Evolutionary conservation across 2,329 filamentous ascomycete species (phyloP).

Genomic region (Ceratocystis smalleyi): DNA sequence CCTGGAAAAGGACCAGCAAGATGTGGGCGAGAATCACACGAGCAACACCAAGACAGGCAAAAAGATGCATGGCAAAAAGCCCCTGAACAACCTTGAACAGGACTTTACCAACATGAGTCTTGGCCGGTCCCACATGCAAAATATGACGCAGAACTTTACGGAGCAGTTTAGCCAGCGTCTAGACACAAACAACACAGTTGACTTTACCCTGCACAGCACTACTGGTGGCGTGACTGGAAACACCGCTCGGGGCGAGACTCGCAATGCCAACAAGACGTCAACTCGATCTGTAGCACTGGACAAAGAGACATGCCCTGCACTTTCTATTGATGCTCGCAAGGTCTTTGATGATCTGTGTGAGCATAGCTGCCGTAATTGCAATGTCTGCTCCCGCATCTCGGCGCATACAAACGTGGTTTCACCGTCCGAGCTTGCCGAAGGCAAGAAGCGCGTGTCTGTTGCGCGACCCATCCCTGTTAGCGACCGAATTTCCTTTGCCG

Average conservation of each 20-base stretch:
- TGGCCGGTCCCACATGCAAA: slow-evolving; percentile 6
- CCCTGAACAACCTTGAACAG: slow-evolving; percentile 16
- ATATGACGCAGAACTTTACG: slow-evolving; percentile 11
- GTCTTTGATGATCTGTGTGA: slow-evolving; percentile 39
- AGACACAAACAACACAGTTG: slow-evolving; percentile 6
- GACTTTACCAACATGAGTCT: slow-evolving; percentile 19
- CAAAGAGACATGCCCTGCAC: slow-evolving; percentile 27
- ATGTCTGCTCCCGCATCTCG: slow-evolving; percentile 40
- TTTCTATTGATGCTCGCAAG: slow-evolving; percentile 37
- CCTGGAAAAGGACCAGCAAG: slow-evolving; percentile 16
- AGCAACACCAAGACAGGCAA: slow-evolving; percentile 5
- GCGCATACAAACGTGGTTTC: slow-evolving; percentile 28
- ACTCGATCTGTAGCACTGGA: slow-evolving; percentile 1
- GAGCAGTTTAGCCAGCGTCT: slow-evolving; percentile 19
- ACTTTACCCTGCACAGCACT: slow-evolving; percentile 12
- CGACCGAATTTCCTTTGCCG: slow-evolving; percentile 27
- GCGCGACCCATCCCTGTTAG: slow-evolving; percentile 52
- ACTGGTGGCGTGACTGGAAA: slow-evolving; percentile 7
- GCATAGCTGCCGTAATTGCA: slow-evolving; percentile 42
- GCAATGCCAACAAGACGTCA: not conserved
- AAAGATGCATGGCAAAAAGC: slow-evolving; percentile 11
- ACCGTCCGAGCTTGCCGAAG: slow-evolving; percentile 25
- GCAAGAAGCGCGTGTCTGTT: slow-evolving; percentile 46
- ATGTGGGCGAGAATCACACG: slow-evolving; percentile 17
- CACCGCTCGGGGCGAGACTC: slow-evolving; percentile 5